phyloP scores from a whole-genome alignment of 2,329 filamentous ascomycete species.

The Scedosporium boydii region DNA sequence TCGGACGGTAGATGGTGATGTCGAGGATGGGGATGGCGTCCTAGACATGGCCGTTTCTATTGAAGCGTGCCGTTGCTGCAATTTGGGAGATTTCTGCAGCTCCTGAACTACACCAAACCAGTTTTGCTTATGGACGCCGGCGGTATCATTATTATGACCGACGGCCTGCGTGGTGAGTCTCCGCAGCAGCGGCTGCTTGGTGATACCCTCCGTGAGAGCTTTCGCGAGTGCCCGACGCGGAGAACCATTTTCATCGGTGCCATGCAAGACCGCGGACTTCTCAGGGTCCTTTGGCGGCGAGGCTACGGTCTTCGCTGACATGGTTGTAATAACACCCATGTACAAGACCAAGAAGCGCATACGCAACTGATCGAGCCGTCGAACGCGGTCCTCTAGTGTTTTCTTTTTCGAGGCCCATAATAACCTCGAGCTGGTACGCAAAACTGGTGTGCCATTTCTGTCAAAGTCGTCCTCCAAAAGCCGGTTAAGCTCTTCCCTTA shows the following conservation, averaged over 20 bases:
- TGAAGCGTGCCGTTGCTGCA: slow-evolving; percentile 53
- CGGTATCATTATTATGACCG: slow-evolving; percentile 39
- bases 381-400: slow-evolving; percentile 46
- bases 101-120: slow-evolving; percentile 57
- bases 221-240: slow-evolving; percentile 20
- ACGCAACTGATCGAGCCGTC: slow-evolving; percentile 49
- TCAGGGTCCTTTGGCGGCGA: slow-evolving; percentile 12
- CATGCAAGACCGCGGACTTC: slow-evolving; percentile 3
- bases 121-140: slow-evolving; percentile 35
- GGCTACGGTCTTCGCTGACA: slow-evolving; percentile 8
- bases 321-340: slow-evolving; percentile 45
- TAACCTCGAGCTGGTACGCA: slow-evolving; percentile 40
- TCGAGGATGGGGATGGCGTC: slow-evolving; percentile 15
- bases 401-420: slow-evolving; percentile 48
- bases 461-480: slow-evolving; percentile 33
- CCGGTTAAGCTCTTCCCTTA: slow-evolving; percentile 49
- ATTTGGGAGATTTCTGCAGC: slow-evolving; percentile 48
- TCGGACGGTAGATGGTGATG: background rate
- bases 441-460: slow-evolving; percentile 23
- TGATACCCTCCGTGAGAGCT: slow-evolving; percentile 32
- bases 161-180: slow-evolving; percentile 45
- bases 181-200: slow-evolving; percentile 37
- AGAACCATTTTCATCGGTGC: slow-evolving; percentile 19
- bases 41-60: slow-evolving; percentile 48
- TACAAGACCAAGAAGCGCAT: slow-evolving; percentile 57